Conservation (phyloP, 1,284 basidiomycete genomes). For the Sphaerobolus stellatus region DNA sequence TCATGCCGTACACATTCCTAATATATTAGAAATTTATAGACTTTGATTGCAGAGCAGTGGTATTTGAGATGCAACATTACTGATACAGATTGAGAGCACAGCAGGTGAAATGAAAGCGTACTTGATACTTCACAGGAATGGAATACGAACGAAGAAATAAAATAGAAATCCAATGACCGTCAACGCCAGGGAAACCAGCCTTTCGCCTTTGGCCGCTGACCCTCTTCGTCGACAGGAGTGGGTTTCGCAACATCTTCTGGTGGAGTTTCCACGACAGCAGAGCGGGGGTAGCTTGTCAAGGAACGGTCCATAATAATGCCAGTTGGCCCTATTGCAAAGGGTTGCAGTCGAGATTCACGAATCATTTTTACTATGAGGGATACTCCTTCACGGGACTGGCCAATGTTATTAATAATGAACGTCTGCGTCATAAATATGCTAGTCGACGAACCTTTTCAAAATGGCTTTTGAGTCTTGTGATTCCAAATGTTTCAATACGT, state of each 20-base stretch:
- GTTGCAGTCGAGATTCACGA: conserved; percentile 71
- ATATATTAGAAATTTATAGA: too few relatives aligned
- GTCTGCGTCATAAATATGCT: conserved; percentile 2
- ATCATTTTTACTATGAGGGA: conserved; percentile 70
- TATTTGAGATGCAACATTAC: conserved; percentile 1
- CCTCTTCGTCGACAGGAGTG: not conserved
- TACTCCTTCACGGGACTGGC: conserved; percentile 78
- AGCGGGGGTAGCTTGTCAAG: not conserved
- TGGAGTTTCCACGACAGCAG: not conserved
- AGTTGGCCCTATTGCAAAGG: conserved; percentile 39
- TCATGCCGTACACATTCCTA: too few relatives aligned
- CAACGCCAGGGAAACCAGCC: conserved; percentile 14
- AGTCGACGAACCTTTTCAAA: conserved; percentile 60
- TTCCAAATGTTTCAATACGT: conserved; percentile 73
- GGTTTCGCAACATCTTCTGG: not conserved
- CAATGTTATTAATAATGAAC: conserved; percentile 12
- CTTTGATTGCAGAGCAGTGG: too few relatives aligned
- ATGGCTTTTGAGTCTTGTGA: conserved; percentile 75
- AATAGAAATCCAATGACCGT: not conserved
- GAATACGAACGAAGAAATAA: too few relatives aligned
- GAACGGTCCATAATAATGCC: conserved; percentile 3
- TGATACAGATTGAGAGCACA: conserved; percentile 12
- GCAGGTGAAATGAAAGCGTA: not conserved
- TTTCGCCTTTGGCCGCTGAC: conserved; percentile 12
- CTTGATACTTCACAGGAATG: too few relatives aligned